Evolutionary conservation across 768 basidiomycete genomes (phyloP), one percentile per base, ranked within the genome.

Genomic region (Leccinum boreale): DNA sequence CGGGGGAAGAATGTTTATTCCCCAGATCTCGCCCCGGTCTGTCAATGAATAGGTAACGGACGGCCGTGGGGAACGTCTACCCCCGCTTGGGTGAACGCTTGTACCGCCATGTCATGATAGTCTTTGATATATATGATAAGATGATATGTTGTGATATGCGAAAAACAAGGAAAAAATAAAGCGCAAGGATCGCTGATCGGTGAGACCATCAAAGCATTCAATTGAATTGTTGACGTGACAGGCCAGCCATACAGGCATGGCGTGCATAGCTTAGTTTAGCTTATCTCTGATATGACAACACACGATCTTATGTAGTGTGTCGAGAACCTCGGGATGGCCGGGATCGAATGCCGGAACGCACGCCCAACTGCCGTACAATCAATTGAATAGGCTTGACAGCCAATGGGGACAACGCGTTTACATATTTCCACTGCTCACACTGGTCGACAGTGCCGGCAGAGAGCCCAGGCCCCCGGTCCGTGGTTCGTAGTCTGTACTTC

Each of bases 251-350:
- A 42, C 9, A 10, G n/a, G 10, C 5, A 42, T 42, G 42, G n/a
- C 42, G n/a, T 42, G n/a, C n/a, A 42, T 19, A 42, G 42, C 42
- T 35, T 35, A 35, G 12, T n/a, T n/a, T 66, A 70, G 69, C 69
- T 14, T 70, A 72, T 55, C 71, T 70, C 58, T 73, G 55, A 72
- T 42, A 70, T 19, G 10, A 42, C 36, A n/a, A 39, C 8, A 39
- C 17, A 39, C 17, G 36, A 39, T 39, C 17, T 39, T 39, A 42
- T 42, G 39, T 19, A 19, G 39, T 19, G 39, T 19, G 39, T 19
- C 42, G 42, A 44, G 42, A 44, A 44, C 11, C n/a, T 19, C 42
- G 42, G 42, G 42, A 44, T 44, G n/a, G 19, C 19, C 42, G 42
- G 42, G 19, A 44, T 44, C n/a, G 42, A 44, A 19, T 5, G 11